Evolutionary conservation across 169 alveolate species (phyloP).

Genomic region (Plasmodium yoelii): DNA sequence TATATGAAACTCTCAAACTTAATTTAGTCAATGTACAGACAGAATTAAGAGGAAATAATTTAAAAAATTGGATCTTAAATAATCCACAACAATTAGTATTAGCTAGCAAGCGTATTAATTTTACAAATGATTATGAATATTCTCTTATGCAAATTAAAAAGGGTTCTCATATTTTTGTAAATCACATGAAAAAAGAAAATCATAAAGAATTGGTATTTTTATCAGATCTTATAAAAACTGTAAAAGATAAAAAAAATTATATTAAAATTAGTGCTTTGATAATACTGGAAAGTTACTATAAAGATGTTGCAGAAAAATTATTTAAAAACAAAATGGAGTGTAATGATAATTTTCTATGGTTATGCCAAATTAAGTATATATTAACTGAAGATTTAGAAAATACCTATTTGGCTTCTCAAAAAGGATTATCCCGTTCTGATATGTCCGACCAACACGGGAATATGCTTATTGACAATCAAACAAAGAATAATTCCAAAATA

Average conservation of each 20-base stretch:
- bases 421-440: constrained; percentile 4
- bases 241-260: constrained; percentile 70
- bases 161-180: constrained; percentile 72
- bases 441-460: constrained; percentile 13
- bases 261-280: constrained; percentile 67
- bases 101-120: constrained; percentile 62
- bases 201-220: constrained; percentile 47
- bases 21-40: constrained; percentile 69
- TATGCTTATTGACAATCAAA: not conserved
- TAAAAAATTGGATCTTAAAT: constrained; percentile 55
- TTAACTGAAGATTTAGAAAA: constrained; percentile 43
- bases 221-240: constrained; percentile 63
- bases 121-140: constrained; percentile 75
- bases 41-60: constrained; percentile 56
- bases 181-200: constrained; percentile 67
- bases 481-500: constrained; percentile 19
- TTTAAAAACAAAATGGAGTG: constrained; percentile 75
- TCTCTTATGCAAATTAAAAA: constrained; percentile 67
- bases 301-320: constrained; percentile 75
- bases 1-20: constrained; percentile 53
- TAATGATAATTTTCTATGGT: constrained; percentile 64
- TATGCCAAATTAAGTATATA: constrained; percentile 64
- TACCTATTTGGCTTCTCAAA: constrained; percentile 14
- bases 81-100: constrained; percentile 63
- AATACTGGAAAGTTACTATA: constrained; percentile 65